Percentiles rank a stretch among this genome's conserved stretches.
These are phyloP conservation scores for Nadsonia commutata DNA, from an alignment of 1,139 yeast genomes.

Conservation along the genomic window DNA sequence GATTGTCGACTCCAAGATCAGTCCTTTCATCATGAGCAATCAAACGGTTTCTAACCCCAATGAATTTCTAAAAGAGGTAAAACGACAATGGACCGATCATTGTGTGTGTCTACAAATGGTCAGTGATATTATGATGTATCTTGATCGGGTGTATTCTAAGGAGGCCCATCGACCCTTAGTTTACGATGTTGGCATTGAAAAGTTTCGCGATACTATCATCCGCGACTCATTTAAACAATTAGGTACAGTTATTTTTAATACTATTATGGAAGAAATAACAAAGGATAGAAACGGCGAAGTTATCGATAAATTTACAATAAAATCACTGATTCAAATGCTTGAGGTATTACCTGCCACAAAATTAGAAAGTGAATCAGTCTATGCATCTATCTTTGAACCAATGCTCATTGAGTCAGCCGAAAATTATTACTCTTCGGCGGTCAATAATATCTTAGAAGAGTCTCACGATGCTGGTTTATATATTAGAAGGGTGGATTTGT, in stretches of 20 bases:
- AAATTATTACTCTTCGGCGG: slow-evolving; percentile 37
- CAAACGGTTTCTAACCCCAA: slow-evolving; percentile 5
- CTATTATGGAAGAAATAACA: slow-evolving; percentile 43
- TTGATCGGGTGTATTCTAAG: slow-evolving; percentile 69
- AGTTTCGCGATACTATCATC: slow-evolving; percentile 37
- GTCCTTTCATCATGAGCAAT: slow-evolving; percentile 1
- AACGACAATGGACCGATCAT: slow-evolving; percentile 61
- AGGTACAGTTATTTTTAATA: slow-evolving; percentile 35
- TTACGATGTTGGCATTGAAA: slow-evolving; percentile 59
- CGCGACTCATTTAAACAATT: slow-evolving; percentile 32
- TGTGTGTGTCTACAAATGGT: slow-evolving; percentile 62
- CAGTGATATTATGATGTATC: slow-evolving; percentile 76
- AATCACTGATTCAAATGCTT: slow-evolving; percentile 55
- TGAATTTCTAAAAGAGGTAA: slow-evolving; percentile 32
- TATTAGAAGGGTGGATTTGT: slow-evolving; percentile 38
- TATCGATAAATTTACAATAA: slow-evolving; percentile 46
- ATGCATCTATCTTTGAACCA: slow-evolving; percentile 54
- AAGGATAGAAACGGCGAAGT: slow-evolving; percentile 46
- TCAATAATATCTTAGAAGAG: slow-evolving; percentile 28
- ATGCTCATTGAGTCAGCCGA: slow-evolving; percentile 40
- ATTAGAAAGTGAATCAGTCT: slow-evolving; percentile 31
- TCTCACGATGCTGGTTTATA: slow-evolving; percentile 38
- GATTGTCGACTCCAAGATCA: slow-evolving; percentile 5
- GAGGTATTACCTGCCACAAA: slow-evolving; percentile 37
- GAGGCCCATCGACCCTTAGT: slow-evolving; percentile 53